These are phyloP conservation scores for Zizania palustris DNA, from an alignment of 202 grass and related monocot species.

Conservation along the genomic window DNA sequence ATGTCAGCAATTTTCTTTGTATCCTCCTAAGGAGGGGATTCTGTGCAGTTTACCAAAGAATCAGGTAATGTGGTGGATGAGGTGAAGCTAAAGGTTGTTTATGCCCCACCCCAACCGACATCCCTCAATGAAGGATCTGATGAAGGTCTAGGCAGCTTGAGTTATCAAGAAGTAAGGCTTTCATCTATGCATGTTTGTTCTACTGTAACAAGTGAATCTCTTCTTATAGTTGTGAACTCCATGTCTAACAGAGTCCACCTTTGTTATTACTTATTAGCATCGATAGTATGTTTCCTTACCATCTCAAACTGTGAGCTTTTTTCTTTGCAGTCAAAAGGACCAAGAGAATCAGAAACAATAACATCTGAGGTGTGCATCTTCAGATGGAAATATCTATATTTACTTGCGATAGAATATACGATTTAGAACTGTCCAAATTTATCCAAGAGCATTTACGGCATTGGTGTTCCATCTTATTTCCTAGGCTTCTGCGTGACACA, in stretches of 20 bases:
- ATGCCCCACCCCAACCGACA: slow-evolving; percentile 48
- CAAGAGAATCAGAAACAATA: slow-evolving; percentile 9
- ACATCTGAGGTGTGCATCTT: neutral
- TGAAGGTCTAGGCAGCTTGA: slow-evolving; percentile 68
- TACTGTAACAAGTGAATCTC: neutral
- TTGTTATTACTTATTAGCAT: neutral
- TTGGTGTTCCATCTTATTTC: neutral
- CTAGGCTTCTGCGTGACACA: neutral
- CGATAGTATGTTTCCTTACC: slow-evolving; percentile 11
- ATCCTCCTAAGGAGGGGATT: neutral
- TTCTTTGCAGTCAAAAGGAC: slow-evolving; percentile 55
- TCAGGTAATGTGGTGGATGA: slow-evolving; percentile 79
- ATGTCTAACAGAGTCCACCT: neutral
- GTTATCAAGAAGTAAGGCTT: slow-evolving; percentile 60
- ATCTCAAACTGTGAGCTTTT: slow-evolving; percentile 1
- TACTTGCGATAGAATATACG: slow-evolving; percentile 10
- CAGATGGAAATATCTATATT: slow-evolving; percentile 26
- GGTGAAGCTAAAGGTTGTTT: slow-evolving; percentile 77
- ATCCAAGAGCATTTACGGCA: slow-evolving; percentile 14
- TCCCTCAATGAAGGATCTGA: slow-evolving; percentile 58
- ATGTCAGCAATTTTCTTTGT: neutral
- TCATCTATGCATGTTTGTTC: slow-evolving; percentile 28
- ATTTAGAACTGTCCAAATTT: slow-evolving; percentile 6
- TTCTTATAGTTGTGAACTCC: neutral
- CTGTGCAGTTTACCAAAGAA: slow-evolving; percentile 79